Percentiles rank a stretch among this genome's conserved stretches.
Evolutionary conservation across 1,139 yeast species (phyloP).

Genomic region (Candida sanyaensis): DNA sequence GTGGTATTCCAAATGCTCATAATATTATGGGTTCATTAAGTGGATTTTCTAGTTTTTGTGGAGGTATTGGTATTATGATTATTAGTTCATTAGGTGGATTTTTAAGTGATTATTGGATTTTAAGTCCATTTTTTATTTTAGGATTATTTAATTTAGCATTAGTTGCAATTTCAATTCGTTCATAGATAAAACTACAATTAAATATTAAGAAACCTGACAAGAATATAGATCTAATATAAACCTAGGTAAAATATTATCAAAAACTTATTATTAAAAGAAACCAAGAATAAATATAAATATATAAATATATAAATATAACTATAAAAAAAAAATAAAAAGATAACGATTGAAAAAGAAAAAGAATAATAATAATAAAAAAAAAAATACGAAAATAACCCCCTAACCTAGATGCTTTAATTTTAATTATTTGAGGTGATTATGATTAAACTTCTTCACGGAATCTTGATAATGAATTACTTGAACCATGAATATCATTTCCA

Average conservation of each 20-base stretch:
- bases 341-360: no score
- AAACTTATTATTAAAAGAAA: no score
- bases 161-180: constrained; percentile 5
- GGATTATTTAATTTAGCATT: constrained; percentile 40
- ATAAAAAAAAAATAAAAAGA: no score
- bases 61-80: constrained; percentile 68
- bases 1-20: constrained; percentile 27
- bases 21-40: constrained; percentile 60
- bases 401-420: background rate
- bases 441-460: constrained; percentile 13
- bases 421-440: background rate
- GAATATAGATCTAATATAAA: background rate
- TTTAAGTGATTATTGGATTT: constrained; percentile 57
- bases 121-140: constrained; percentile 61
- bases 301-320: no score
- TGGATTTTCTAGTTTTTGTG: constrained; percentile 67
- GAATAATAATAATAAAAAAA: background rate
- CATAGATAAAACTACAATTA: background rate
- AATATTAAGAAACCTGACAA: background rate
- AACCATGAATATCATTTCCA: constrained; percentile 7
- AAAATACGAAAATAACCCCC: background rate
- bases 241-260: no score
- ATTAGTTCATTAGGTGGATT: constrained; percentile 63
- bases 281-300: no score
- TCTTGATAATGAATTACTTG: constrained; percentile 14